Evolutionary conservation across 2,329 filamentous ascomycete species (phyloP).

Genomic region (Hypoxylon rubiginosum): DNA sequence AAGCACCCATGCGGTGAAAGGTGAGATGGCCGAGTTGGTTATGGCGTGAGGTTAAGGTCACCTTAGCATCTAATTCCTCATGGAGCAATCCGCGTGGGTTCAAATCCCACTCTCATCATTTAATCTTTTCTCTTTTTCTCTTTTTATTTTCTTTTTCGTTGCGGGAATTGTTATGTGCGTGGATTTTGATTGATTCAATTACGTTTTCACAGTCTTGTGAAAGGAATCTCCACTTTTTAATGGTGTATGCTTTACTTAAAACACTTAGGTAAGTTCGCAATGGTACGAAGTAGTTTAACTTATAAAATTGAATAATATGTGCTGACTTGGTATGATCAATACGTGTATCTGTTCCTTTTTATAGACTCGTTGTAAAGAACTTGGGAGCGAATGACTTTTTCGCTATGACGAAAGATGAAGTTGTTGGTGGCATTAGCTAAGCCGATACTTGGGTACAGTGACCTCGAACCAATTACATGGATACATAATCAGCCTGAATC

Average conservation of each 20-base stretch:
- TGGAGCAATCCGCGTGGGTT: constrained; percentile 49
- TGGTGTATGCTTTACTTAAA: too few species aligned
- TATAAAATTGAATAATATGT: too few species aligned
- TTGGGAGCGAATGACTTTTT: too few species aligned
- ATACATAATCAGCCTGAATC: constrained; percentile 3
- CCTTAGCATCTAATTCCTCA: constrained; percentile 46
- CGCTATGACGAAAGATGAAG: too few species aligned
- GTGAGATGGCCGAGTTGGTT: constrained; percentile 56
- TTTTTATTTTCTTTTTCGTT: neutral
- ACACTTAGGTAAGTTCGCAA: too few species aligned
- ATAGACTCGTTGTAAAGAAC: too few species aligned
- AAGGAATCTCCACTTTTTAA: neutral
- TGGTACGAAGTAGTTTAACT: too few species aligned
- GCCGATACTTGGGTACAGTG: neutral
- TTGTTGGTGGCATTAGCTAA: neutral
- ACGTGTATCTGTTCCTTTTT: too few species aligned
- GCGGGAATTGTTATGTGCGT: neutral
- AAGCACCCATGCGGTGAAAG: neutral
- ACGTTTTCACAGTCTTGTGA: neutral
- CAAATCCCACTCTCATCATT: constrained; percentile 50
- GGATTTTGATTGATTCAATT: neutral
- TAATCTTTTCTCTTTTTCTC: neutral
- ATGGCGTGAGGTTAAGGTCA: constrained; percentile 55
- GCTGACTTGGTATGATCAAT: too few species aligned
- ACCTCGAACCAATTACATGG: too few species aligned